These are phyloP conservation scores for Cotoneaster glaucophyllus DNA, from an alignment of 306 rosid genomes.

Conservation along the genomic window DNA sequence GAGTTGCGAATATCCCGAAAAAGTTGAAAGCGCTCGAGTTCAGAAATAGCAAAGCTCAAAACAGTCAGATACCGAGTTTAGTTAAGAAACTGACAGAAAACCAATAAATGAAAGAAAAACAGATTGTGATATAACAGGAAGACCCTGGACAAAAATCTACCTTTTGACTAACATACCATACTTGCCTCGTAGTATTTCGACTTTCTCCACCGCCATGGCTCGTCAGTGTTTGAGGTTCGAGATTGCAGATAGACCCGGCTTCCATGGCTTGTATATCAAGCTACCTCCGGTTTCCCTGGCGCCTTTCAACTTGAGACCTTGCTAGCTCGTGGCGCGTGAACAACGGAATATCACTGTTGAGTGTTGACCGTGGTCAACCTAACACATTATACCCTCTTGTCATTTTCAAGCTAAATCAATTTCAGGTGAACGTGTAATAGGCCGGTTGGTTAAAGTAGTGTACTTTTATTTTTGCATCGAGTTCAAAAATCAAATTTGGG, in stretches of 20 bases:
- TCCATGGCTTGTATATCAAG: not conserved
- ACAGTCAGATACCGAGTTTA: not conserved
- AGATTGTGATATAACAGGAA: not conserved
- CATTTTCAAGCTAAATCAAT: not conserved
- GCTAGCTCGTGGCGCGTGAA: not conserved
- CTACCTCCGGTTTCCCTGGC: not conserved
- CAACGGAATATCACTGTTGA: not conserved
- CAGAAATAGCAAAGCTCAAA: not conserved
- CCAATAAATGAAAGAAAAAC: not conserved
- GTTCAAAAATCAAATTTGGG: not conserved
- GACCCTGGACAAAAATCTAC: not conserved
- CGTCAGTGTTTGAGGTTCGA: not conserved
- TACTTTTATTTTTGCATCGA: no score
- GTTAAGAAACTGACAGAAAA: not conserved
- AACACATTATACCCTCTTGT: not conserved
- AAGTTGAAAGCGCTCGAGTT: not conserved
- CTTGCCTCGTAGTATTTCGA: slow-evolving; percentile 57
- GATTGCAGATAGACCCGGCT: not conserved
- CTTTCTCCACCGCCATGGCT: not conserved
- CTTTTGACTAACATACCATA: not conserved
- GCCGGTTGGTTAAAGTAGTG: not conserved
- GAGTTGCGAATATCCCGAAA: no score
- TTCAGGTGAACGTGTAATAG: no score
- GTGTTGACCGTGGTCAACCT: not conserved
- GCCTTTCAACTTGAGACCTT: not conserved